Evolutionary conservation across 345 rosid genomes (phyloP), one percentile per base, ranked within the genome.

Genomic region (Eucalyptus sideroxylon): DNA sequence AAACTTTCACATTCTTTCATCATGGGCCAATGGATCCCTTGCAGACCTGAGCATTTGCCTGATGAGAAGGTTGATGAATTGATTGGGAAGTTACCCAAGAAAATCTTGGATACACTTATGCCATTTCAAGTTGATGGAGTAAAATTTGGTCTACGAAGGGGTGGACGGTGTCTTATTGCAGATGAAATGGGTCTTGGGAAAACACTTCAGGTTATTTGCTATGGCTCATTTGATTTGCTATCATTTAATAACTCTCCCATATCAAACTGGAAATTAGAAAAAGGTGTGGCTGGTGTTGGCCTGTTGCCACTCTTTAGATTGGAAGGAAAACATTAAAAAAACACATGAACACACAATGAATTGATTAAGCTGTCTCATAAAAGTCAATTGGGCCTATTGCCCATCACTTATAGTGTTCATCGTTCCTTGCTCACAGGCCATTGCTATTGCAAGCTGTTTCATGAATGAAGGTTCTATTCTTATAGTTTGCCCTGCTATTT

Each of bases 111-210:
- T 81, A 87, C 92, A 6, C 96, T 98, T 88, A 91, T 97, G 91
- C 99, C 99, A 87, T 98, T 98, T 91, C 99, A 98, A 90, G 94
- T 94, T 59, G 98, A 96, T 90, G 99, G 99, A 85, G 87, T 98
- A 88, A 95, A 93, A 86, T 98, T 95, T 92, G 99, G 97, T 47
- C 85, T 98, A 90, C 94, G 87, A 92, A 94, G 99, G 91, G 99
- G 99, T 62, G 99, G 99, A 10, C 95, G 96, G 89, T 98, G 99
- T 93, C 96, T 98, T 53, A 97, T 97, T 91, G 99, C 99, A 51
- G 99, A 98, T 94, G 99, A 98, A 94, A 98, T 98, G 99, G 98
- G 99, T 81, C 98, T 98, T 90, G 99, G 99, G 13, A 98, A 98
- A 92, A 96, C 99, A 81, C 96, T 98, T 62, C 98, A 98, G 97